Evolutionary conservation across 2,329 filamentous ascomycete species (phyloP), one percentile per base, ranked within the genome.

Genomic region (Colletotrichum paranaense): DNA sequence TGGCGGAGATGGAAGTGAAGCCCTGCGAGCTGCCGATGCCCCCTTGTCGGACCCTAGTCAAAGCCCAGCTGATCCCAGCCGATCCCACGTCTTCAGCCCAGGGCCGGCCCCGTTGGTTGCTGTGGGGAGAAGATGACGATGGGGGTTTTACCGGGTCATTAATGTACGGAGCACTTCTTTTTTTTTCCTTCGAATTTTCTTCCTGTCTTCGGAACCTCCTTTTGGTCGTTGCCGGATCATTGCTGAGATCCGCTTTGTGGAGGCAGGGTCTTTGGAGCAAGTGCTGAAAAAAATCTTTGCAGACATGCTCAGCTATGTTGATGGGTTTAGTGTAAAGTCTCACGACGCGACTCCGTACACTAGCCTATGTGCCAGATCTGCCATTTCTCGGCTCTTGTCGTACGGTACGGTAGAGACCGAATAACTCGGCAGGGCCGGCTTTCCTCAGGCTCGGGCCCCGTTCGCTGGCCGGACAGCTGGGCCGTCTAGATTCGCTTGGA

Each of bases 91-190:
- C 66, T 68, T 69, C 69, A 63, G 59, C 69, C 69, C 66, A 72
- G 69, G 69, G 66, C 69, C 63, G 69, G 69, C 66, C 59, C 69
- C 69, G 69, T 72, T 69, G 69, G 69, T 72, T 72, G 69, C 69
- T 72, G 66, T 72, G 69, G 69, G 69, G 69, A 72, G 69, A 69
- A 72, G 59, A 72, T 73, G 70, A 73, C 70, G 67, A 73, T 73
- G 70, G 70, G 70, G 66, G 60, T 62, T 49, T 64, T 56, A 72
- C 58, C 53, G 69, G 69, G 58, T 64, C 70, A 46, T 52, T 49
- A 46, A 12, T 35, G 32, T 35, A 35, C 11, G 32, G 32, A 35
- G 32, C 12, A 35, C 32, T 35, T 35, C 55, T 57, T 58, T 38
- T 59, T 53, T 64, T 26, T 62, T 55, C 22, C 30, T 56, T 56